Evolutionary conservation across 2,329 filamentous ascomycete genomes (phyloP).

Genomic region (Trichoderma arundinaceum): DNA sequence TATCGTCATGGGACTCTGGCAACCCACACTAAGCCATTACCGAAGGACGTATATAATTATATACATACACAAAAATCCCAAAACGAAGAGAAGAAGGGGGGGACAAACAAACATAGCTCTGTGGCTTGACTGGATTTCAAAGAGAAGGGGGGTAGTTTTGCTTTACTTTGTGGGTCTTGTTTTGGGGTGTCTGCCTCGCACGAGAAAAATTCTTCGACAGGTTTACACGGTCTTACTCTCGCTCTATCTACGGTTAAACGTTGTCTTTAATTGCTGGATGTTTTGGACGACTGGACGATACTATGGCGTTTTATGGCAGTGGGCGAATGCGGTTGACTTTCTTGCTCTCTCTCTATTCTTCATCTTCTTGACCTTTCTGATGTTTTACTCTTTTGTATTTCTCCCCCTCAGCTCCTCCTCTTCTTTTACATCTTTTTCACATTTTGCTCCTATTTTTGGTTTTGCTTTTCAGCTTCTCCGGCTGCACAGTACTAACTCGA

Average conservation of each 20-base stretch:
- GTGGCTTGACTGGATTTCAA: background rate
- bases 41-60: background rate
- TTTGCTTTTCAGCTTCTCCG: background rate
- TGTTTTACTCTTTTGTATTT: background rate
- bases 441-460: background rate
- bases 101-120: background rate
- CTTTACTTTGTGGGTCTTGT: background rate
- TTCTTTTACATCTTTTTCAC: background rate
- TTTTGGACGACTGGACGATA: conserved; percentile 25
- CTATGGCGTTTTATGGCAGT: conserved; percentile 17
- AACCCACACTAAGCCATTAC: conserved; percentile 36
- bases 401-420: background rate
- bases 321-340: background rate
- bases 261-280: conserved; percentile 12
- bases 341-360: background rate
- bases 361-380: background rate
- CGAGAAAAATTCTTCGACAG: conserved; percentile 27
- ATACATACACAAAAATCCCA: background rate
- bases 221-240: conserved; percentile 22
- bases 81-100: background rate
- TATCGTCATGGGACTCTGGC: conserved; percentile 54
- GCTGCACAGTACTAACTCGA: background rate
- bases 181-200: background rate
- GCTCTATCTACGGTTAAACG: conserved; percentile 16
- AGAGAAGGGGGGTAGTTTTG: background rate